phyloP scores from a whole-genome alignment of 352 stramenopile species.

The Globisporangium carolinianum region DNA sequence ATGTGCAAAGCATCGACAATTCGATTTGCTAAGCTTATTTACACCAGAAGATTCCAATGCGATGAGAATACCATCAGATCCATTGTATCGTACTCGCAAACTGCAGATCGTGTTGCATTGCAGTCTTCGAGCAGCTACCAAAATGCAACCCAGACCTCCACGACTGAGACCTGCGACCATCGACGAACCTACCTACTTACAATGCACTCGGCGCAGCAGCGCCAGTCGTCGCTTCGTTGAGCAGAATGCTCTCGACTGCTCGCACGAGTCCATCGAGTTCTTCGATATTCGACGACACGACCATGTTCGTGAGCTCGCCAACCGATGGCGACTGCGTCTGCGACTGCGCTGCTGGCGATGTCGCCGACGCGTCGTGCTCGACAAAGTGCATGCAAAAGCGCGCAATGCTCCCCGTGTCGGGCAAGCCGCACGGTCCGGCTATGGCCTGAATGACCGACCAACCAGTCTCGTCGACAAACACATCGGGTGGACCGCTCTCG shows the following conservation, averaged over 20 bases:
- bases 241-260: constrained; percentile 6
- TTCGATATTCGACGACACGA: constrained; percentile 2
- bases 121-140: background rate
- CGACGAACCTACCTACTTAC: background rate
- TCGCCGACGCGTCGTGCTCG: background rate
- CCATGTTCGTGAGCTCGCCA: background rate
- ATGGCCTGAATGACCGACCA: constrained; percentile 4
- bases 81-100: too few relatives aligned
- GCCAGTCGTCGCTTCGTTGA: constrained; percentile 1
- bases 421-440: background rate
- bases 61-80: too few relatives aligned
- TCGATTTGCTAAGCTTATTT: too few relatives aligned
- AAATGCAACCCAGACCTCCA: too few relatives aligned
- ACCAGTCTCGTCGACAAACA: constrained; percentile 7
- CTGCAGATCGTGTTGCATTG: background rate
- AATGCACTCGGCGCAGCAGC: background rate
- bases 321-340: background rate
- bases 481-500: background rate
- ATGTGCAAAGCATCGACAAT: too few relatives aligned
- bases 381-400: constrained; percentile 6
- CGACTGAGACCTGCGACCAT: too few relatives aligned
- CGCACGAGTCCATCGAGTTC: background rate
- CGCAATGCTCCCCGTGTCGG: constrained; percentile 1
- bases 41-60: too few relatives aligned
- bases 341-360: background rate